A percentile compares a stretch with the other conserved stretches of the same genome.
Evolutionary conservation across 2,329 filamentous ascomycete genomes (phyloP).

Genomic region (Colletotrichum musicola): DNA sequence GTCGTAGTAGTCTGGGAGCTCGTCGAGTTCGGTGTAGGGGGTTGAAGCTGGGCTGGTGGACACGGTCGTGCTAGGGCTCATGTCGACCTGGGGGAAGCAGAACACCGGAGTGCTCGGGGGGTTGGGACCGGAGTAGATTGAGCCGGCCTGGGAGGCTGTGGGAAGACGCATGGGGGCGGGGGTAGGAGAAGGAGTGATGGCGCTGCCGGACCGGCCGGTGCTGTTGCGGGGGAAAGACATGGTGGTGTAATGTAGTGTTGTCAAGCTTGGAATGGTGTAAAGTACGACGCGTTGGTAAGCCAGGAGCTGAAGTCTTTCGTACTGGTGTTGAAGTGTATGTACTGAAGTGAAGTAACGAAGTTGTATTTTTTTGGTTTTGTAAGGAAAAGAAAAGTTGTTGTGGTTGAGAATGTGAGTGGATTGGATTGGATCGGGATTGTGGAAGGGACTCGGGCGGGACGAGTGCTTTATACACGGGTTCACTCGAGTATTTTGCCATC

Average conservation of each 20-base stretch:
- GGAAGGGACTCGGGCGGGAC: background rate
- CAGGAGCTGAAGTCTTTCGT: too few species aligned
- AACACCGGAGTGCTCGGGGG: background rate
- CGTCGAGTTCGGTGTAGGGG: background rate
- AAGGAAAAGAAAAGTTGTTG: background rate
- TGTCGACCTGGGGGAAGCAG: background rate
- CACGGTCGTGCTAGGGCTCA: background rate
- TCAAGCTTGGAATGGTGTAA: too few species aligned
- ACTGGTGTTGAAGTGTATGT: background rate
- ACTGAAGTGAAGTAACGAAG: background rate
- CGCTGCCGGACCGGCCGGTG: background rate
- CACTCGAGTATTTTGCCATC: background rate
- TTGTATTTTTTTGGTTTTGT: too few species aligned
- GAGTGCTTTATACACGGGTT: background rate
- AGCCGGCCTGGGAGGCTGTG: background rate
- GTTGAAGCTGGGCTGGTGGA: too few species aligned
- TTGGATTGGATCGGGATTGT: background rate
- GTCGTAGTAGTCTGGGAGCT: constrained; percentile 14
- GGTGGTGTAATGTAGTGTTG: background rate
- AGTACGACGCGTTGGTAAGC: background rate
- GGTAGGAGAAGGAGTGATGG: background rate
- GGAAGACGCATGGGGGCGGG: background rate
- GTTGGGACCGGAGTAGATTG: background rate
- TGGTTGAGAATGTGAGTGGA: background rate
- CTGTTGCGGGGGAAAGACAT: background rate